Base-by-base conservation (phyloP, 1,284 basidiomycete species). In the Rhodofomes roseus region DNA sequence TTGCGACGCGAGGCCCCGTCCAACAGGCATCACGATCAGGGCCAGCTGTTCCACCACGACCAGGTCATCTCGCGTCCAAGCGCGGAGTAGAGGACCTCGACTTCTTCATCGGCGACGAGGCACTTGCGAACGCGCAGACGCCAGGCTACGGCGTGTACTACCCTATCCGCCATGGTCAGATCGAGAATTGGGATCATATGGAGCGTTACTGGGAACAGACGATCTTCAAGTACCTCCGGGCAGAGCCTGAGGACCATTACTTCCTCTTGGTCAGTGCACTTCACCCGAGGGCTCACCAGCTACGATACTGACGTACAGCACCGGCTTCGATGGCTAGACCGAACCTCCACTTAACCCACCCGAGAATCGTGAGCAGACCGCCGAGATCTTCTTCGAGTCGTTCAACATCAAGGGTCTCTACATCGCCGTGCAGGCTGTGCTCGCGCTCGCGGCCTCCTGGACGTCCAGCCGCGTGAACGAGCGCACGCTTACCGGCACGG, bases 161-260 rank as follows among this genome's bases (percentile, higher is more conserved):
- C 76, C 97, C 97, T 23, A 98, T 99, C 72, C 86, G 93, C 58
- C 97, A 99, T 73, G 97, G 97, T 40, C 90, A 95, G 87, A 98
- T 99, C 71, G 97, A 99, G 66, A 98, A 99, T 73, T 99, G 97
- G 97, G 97, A 99, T 77, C 88, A 97, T 70, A 99, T 99, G 97
- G 97, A 99, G 76, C 83, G 97, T 11, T 99, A 96, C 77, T 99
- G 96, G 97, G 96, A 98, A 76, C 96, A 99, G 80, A 95, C 92
- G 67, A 99, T 99, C 84, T 99, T 99, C 88, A 99, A 99, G 79
- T 99, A 99, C 79, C 83, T 99, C 62, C 85, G 96, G 61, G 96
- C 96, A 14, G 97, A 99, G 77, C 97, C 97, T 14, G 97, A 99
- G 77, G 97, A 99, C 76, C 97, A 99, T 76, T 94, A 98, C 76